phyloP scores from a whole-genome alignment of 202 grass and related monocot species.

The Carex sylvatica region DNA sequence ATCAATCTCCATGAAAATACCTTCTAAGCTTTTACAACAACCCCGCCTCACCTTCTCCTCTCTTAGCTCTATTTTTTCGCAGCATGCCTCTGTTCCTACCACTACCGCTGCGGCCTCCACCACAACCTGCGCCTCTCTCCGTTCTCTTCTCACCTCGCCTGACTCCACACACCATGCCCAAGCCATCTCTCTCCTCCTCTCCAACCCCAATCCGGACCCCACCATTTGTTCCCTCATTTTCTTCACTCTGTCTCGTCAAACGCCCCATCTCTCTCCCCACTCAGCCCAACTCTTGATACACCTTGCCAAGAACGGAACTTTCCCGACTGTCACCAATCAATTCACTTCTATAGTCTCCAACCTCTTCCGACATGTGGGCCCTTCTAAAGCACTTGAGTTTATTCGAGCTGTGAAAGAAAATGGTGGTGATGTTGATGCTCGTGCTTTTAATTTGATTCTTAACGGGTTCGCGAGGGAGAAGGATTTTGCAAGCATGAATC shows the following conservation, averaged over 20 bases:
- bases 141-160: slow-evolving; percentile 8
- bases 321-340: slow-evolving; percentile 20
- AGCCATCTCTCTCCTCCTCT: slow-evolving; percentile 32
- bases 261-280: slow-evolving; percentile 30
- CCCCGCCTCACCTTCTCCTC: background rate
- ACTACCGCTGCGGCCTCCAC: background rate
- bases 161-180: background rate
- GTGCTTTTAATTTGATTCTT: slow-evolving; percentile 48
- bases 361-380: slow-evolving; percentile 27
- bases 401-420: slow-evolving; percentile 45
- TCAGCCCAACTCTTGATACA: slow-evolving; percentile 28
- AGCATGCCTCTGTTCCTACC: background rate
- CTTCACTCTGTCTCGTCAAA: slow-evolving; percentile 3
- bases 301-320: background rate
- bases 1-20: slow-evolving; percentile 4
- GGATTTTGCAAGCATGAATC: slow-evolving; percentile 40
- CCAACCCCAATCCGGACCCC: background rate
- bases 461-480: slow-evolving; percentile 31
- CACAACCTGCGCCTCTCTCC: background rate
- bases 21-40: background rate
- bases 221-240: slow-evolving; percentile 22
- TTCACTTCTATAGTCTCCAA: slow-evolving; percentile 36
- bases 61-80: background rate
- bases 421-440: slow-evolving; percentile 34
- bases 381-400: slow-evolving; percentile 35